Percentiles rank a stretch among this genome's conserved stretches.
Evolutionary conservation across 2,329 filamentous ascomycete genomes (phyloP).

Genomic region (Alternaria incomplexa): DNA sequence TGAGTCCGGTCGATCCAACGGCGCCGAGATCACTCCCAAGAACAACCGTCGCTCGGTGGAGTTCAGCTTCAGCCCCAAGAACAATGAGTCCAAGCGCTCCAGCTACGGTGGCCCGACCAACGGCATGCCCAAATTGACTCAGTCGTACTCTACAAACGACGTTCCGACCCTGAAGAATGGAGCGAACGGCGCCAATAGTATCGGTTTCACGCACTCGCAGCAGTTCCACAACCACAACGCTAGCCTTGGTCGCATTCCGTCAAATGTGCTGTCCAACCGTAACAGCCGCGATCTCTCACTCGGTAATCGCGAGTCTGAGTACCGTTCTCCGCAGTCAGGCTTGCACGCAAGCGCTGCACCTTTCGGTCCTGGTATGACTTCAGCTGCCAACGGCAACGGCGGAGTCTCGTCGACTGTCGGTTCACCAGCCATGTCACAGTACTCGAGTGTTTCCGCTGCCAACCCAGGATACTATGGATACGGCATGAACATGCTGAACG

Average conservation of each 20-base stretch:
- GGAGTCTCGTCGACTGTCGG: slow-evolving; percentile 31
- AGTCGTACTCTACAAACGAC: slow-evolving; percentile 90
- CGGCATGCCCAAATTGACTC: slow-evolving; percentile 76
- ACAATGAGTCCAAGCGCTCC: slow-evolving; percentile 52
- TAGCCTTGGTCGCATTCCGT: slow-evolving; percentile 79
- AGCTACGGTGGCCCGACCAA: slow-evolving; percentile 62
- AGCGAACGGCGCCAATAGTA: slow-evolving; percentile 47
- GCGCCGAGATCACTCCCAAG: slow-evolving; percentile 50
- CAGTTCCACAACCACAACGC: slow-evolving; percentile 76
- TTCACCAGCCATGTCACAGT: slow-evolving; percentile 43
- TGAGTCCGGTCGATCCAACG: slow-evolving; percentile 43
- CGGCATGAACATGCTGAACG: slow-evolving; percentile 67
- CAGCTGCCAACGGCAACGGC: slow-evolving; percentile 25
- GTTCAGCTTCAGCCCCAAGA: slow-evolving; percentile 49
- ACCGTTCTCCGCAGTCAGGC: slow-evolving; percentile 70
- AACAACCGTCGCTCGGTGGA: slow-evolving; percentile 58
- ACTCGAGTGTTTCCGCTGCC: slow-evolving; percentile 27
- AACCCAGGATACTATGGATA: slow-evolving; percentile 58
- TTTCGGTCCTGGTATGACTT: slow-evolving; percentile 71
- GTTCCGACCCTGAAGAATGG: slow-evolving; percentile 81
- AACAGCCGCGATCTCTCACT: slow-evolving; percentile 75
- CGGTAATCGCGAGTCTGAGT: slow-evolving; percentile 54
- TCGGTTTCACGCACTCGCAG: slow-evolving; percentile 58
- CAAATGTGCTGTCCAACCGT: slow-evolving; percentile 68
- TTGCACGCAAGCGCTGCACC: slow-evolving; percentile 81